Evolutionary conservation across 2,329 filamentous ascomycete genomes (phyloP).

Genomic region (Raffaelea albimanens): DNA sequence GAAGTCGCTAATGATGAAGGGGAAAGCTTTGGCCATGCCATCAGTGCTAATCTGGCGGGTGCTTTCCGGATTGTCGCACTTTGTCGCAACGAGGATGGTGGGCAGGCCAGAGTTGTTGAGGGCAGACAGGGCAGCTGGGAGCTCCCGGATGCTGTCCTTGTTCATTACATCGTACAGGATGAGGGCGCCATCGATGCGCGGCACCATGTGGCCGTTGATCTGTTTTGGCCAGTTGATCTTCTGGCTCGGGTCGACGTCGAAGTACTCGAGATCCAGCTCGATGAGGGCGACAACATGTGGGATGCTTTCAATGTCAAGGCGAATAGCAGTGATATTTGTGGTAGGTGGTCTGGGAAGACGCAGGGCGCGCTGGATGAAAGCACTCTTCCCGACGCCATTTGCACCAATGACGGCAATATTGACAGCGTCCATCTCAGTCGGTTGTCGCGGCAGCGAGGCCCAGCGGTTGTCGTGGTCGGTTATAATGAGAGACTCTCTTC

Average conservation of each 20-base stretch:
- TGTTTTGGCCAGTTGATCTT: constrained; percentile 59
- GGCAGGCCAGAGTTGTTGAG: constrained; percentile 65
- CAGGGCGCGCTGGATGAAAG: constrained; percentile 56
- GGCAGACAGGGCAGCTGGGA: constrained; percentile 66
- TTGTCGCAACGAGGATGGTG: constrained; percentile 75
- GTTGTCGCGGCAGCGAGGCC: not conserved
- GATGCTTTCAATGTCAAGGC: constrained; percentile 48
- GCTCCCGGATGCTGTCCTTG: constrained; percentile 60
- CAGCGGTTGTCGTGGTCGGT: constrained; percentile 8
- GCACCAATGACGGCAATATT: constrained; percentile 60
- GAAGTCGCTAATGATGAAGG: constrained; percentile 62
- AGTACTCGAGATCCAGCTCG: constrained; percentile 57
- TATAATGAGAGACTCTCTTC: constrained; percentile 36
- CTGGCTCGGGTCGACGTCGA: constrained; percentile 48
- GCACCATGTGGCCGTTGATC: constrained; percentile 60
- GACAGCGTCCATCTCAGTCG: constrained; percentile 43
- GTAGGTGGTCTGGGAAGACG: constrained; percentile 43
- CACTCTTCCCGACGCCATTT: constrained; percentile 57
- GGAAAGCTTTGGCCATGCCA: constrained; percentile 52
- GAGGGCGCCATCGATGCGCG: constrained; percentile 72
- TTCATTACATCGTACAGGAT: constrained; percentile 83
- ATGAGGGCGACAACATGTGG: constrained; percentile 51
- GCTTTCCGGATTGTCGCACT: constrained; percentile 71
- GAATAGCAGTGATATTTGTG: constrained; percentile 44
- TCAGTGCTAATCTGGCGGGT: constrained; percentile 63